Evolutionary conservation across 1,284 basidiomycete genomes (phyloP).

Genomic region (Apiotrichum brassicae): DNA sequence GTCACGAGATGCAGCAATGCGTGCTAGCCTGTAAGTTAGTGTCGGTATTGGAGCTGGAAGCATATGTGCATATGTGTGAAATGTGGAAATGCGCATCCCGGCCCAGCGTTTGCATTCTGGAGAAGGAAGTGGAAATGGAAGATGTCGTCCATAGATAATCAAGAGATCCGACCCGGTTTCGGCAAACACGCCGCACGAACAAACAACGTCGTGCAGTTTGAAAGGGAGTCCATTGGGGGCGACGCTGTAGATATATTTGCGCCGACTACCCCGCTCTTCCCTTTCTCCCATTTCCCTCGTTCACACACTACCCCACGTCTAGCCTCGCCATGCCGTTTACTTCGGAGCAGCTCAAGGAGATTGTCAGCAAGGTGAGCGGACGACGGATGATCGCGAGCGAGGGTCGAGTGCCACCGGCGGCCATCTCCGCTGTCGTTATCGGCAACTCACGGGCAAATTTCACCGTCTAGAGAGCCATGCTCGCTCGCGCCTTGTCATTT

Average conservation of each 20-base stretch:
- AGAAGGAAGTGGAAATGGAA: no score
- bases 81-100: no score
- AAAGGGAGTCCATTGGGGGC: no score
- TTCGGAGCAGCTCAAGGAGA: slow-evolving; percentile 16
- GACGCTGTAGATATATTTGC: not conserved
- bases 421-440: not conserved
- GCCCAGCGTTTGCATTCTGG: no score
- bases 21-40: no score
- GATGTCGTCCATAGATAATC: no score
- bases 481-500: not conserved
- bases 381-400: not conserved
- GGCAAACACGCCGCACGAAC: no score
- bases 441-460: not conserved
- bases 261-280: not conserved
- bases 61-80: no score
- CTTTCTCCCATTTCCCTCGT: not conserved
- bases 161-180: no score
- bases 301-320: not conserved
- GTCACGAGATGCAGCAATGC: no score
- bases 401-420: not conserved
- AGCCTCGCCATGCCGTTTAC: slow-evolving; percentile 17
- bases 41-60: no score
- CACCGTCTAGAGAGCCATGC: not conserved
- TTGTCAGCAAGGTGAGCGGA: slow-evolving; percentile 18
- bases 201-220: no score